Evolutionary conservation across 1,284 basidiomycete genomes (phyloP).

Genomic region (Cryptococcus sp.): DNA sequence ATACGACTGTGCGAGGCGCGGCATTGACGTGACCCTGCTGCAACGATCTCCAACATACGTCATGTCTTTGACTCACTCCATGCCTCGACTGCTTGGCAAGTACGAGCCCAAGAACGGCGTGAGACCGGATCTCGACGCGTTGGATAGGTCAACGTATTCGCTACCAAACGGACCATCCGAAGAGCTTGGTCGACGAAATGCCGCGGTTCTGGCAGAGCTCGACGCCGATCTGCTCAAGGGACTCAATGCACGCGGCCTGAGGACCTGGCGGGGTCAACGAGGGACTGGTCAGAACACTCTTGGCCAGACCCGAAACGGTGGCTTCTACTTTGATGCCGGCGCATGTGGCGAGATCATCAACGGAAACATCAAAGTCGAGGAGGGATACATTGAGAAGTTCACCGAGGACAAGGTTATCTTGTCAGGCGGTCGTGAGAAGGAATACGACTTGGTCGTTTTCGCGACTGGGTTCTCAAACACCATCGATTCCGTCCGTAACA

Average conservation of each 20-base stretch:
- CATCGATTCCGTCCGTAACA: slow-evolving; percentile 49
- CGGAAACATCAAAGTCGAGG: slow-evolving; percentile 40
- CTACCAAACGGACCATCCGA: slow-evolving; percentile 28
- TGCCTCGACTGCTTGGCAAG: slow-evolving; percentile 36
- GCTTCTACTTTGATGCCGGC: slow-evolving; percentile 46
- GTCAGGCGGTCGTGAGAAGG: slow-evolving; percentile 51
- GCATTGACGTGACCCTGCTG: slow-evolving; percentile 62
- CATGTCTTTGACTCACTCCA: slow-evolving; percentile 57
- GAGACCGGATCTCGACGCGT: slow-evolving; percentile 55
- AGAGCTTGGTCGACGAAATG: slow-evolving; percentile 24
- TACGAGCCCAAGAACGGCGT: slow-evolving; percentile 52
- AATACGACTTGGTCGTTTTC: slow-evolving; percentile 68
- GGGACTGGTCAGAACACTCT: slow-evolving; percentile 26
- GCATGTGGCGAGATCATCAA: slow-evolving; percentile 42
- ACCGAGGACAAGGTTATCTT: slow-evolving; percentile 31
- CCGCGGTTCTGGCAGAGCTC: slow-evolving; percentile 23
- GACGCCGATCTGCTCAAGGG: slow-evolving; percentile 58
- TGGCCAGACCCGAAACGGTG: slow-evolving; percentile 32
- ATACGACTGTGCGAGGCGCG: slow-evolving; percentile 56
- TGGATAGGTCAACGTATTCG: slow-evolving; percentile 57
- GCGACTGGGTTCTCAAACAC: slow-evolving; percentile 61
- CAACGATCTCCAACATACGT: slow-evolving; percentile 66
- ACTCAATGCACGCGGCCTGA: slow-evolving; percentile 58
- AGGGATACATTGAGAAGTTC: slow-evolving; percentile 33
- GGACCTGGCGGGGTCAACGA: slow-evolving; percentile 32